phyloP scores from a whole-genome alignment of 345 rosid genomes.

The Syzygium oleosum region DNA sequence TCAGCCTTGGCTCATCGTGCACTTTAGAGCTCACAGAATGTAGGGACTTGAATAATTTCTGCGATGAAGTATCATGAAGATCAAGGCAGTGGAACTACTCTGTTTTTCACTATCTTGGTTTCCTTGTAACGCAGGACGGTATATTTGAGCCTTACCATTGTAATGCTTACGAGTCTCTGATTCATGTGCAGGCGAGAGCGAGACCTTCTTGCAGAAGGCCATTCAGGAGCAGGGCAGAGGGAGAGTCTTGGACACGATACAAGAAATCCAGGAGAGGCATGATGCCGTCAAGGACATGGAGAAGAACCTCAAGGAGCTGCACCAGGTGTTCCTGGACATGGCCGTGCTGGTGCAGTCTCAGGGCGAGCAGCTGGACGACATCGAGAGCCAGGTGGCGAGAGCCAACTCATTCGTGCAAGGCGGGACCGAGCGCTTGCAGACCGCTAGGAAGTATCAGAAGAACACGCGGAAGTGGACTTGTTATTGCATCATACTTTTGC shows the following conservation, averaged over 20 bases:
- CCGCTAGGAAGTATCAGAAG: constrained; percentile 46
- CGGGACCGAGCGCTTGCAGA: constrained; percentile 44
- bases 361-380: constrained; percentile 72
- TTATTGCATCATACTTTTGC: constrained; percentile 27
- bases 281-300: constrained; percentile 80
- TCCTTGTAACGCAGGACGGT: not conserved
- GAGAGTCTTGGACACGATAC: constrained; percentile 62
- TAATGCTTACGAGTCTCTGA: not conserved
- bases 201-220: constrained; percentile 69
- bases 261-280: constrained; percentile 78
- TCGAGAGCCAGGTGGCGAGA: constrained; percentile 62
- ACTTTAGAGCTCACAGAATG: not conserved
- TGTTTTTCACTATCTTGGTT: not conserved
- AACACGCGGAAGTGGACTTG: constrained; percentile 65
- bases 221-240: constrained; percentile 83
- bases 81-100: not conserved
- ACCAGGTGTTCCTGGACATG: constrained; percentile 81
- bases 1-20: not conserved
- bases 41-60: not conserved
- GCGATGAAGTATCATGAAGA: not conserved
- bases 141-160: not conserved
- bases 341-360: constrained; percentile 77
- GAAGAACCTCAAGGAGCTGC: constrained; percentile 63
- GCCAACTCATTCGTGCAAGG: constrained; percentile 60
- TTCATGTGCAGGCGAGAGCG: constrained; percentile 45